These are phyloP conservation scores for Jaapia argillacea DNA, from an alignment of 768 basidiomycete species.

Conservation along the genomic window DNA sequence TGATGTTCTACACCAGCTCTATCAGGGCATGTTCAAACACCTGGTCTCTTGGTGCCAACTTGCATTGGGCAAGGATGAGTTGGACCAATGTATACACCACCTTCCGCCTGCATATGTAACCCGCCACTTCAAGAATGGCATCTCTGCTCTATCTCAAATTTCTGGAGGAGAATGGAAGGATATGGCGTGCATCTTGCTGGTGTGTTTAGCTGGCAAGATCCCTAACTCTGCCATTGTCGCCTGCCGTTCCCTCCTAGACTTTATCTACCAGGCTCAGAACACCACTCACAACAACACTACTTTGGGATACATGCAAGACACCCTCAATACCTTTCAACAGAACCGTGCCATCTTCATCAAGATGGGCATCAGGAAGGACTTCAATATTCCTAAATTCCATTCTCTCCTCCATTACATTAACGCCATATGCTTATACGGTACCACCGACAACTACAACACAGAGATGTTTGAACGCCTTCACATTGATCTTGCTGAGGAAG, in stretches of 20 bases:
- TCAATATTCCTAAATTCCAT: slow-evolving; percentile 35
- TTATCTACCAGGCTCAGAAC: slow-evolving; percentile 15
- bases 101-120: slow-evolving; percentile 4
- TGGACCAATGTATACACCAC: slow-evolving; percentile 4
- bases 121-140: slow-evolving; percentile 8
- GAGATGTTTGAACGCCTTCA: slow-evolving; percentile 29
- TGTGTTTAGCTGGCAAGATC: neutral
- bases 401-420: slow-evolving; percentile 22
- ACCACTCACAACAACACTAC: slow-evolving; percentile 7
- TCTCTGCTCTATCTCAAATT: slow-evolving; percentile 4
- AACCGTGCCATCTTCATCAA: slow-evolving; percentile 23
- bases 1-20: too few species aligned
- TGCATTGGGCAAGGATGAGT: too few species aligned
- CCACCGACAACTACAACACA: slow-evolving; percentile 30
- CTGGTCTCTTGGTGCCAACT: too few species aligned
- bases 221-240: slow-evolving; percentile 1
- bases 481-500: slow-evolving; percentile 29
- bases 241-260: slow-evolving; percentile 9
- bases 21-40: too few species aligned
- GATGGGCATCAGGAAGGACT: slow-evolving; percentile 22
- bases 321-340: slow-evolving; percentile 6
- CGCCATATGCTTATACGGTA: slow-evolving; percentile 21
- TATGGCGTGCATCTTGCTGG: slow-evolving; percentile 3
- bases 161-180: slow-evolving; percentile 7
- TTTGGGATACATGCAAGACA: slow-evolving; percentile 7